phyloP scores from a whole-genome alignment of 2,329 filamentous ascomycete genomes.

The Chrysoporthe puriensis region DNA sequence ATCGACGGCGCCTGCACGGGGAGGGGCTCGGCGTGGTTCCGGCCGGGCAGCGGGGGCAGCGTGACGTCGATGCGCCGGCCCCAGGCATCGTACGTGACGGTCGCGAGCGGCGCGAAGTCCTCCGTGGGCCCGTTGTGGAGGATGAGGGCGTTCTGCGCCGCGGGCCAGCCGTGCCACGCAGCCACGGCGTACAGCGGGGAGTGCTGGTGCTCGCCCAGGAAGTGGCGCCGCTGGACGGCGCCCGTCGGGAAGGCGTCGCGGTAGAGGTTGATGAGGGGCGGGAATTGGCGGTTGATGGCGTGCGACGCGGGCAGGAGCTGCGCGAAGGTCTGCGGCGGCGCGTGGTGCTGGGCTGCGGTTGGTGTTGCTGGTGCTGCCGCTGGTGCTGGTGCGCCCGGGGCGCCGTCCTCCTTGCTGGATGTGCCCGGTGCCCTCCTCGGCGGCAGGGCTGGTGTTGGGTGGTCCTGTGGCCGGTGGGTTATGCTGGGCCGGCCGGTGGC shows the following conservation, averaged over 20 bases:
- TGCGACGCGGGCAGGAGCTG: constrained; percentile 15
- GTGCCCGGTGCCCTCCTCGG: background rate
- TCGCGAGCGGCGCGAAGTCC: constrained; percentile 37
- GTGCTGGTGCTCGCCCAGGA: constrained; percentile 38
- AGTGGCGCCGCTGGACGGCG: constrained; percentile 27
- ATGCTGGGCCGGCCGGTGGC: constrained; percentile 14
- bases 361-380: constrained; percentile 10
- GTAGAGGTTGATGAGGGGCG: constrained; percentile 40
- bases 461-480: constrained; percentile 5
- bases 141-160: constrained; percentile 35
- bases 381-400: background rate
- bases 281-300: constrained; percentile 36
- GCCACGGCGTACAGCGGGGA: constrained; percentile 40
- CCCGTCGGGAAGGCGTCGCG: constrained; percentile 25
- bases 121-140: constrained; percentile 41
- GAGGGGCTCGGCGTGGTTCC: constrained; percentile 23
- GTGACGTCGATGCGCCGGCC: constrained; percentile 34
- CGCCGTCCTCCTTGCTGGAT: background rate
- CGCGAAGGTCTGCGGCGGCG: constrained; percentile 21
- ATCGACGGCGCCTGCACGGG: constrained; percentile 23
- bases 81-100: constrained; percentile 30
- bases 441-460: constrained; percentile 12
- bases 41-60: constrained; percentile 36
- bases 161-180: constrained; percentile 33
- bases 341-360: background rate